Evolutionary conservation across 768 basidiomycete genomes (phyloP), one percentile per base, ranked within the genome.

Genomic region (Serendipita indica): DNA sequence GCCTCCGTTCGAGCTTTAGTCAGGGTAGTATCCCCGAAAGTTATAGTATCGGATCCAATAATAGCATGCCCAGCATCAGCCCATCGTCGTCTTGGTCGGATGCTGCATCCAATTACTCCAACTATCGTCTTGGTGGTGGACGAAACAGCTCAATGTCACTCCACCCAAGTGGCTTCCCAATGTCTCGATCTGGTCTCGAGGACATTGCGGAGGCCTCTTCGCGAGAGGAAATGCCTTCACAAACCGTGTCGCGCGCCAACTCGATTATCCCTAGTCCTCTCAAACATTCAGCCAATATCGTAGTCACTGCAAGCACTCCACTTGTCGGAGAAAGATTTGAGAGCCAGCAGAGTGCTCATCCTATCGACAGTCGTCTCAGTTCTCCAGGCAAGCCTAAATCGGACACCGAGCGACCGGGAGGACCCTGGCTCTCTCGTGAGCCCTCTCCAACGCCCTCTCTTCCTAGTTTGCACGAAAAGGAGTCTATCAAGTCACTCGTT

Each of bases 151-250:
- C 30, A 10, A 25, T 30, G 7, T 54, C 49, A 25, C 10, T 54
- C 12, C 49, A 27, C 10, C 49, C 49, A 4, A 20, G 7, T 27
- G 49, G 5, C 4, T 54, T 54, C 49, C 49, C 49, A 28, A 54
- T 54, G 49, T 54, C 49, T 30, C 49, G 49, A 27, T 54, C 49
- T 54, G 49, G 49, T 27, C 49, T 54, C 25, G 49, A 54, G n/a
- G 32, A 54, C 25, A 54, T 54, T 27, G 25, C 22, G 32, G 49
- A 54, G 25, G 49, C 49, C 4, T 54, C 49, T 28, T 54, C 49
- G n/a, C 49, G 49, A 5, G 49, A 54, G 16, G 49, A 54, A 30
- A 12, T 54, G 20, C 12, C 16, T 54, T 54, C 49, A n/a, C 49
- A 27, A 18, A 30, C 25, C 4, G 49, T 33, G 10, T 33, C 22